Conservation (phyloP, 2,329 filamentous ascomycete genomes). For the Paraconiothyrium brasiliense region DNA sequence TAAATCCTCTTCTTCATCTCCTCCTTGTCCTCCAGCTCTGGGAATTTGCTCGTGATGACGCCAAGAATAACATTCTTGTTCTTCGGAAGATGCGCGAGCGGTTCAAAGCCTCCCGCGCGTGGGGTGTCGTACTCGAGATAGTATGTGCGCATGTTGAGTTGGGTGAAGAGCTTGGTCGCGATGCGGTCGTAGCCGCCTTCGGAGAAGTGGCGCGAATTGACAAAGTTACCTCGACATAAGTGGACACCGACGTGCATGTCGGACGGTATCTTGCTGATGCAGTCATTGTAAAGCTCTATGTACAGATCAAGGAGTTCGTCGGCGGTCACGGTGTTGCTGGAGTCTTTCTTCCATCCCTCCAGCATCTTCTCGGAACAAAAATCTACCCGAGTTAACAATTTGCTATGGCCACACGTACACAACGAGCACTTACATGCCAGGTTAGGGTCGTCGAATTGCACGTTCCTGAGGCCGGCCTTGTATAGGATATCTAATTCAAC, state of each 20-base stretch:
- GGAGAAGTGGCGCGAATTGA: constrained; percentile 53
- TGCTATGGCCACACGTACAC: neutral
- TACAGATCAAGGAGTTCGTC: constrained; percentile 77
- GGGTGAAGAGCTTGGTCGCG: constrained; percentile 45
- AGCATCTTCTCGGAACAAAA: constrained; percentile 48
- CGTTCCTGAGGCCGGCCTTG: constrained; percentile 54
- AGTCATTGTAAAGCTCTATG: constrained; percentile 78
- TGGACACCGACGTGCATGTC: constrained; percentile 81
- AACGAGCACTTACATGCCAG: constrained; percentile 46
- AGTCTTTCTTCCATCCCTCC: constrained; percentile 60
- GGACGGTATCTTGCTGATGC: constrained; percentile 66
- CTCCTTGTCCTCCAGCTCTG: constrained; percentile 53
- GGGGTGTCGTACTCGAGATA: constrained; percentile 55
- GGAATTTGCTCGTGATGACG: constrained; percentile 54
- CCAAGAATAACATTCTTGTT: constrained; percentile 56
- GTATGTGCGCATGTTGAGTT: constrained; percentile 41
- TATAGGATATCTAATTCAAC: constrained; percentile 55
- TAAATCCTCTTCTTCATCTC: constrained; percentile 53
- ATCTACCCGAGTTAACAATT: constrained; percentile 20
- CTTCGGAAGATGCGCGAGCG: constrained; percentile 50
- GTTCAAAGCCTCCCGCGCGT: constrained; percentile 55
- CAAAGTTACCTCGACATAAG: constrained; percentile 66
- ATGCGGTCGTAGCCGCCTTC: constrained; percentile 56
- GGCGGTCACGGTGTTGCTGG: constrained; percentile 70
- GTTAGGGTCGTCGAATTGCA: constrained; percentile 56